A percentile compares a stretch with the other conserved stretches of the same genome.
phyloP scores from a whole-genome alignment of 306 rosid genomes.

The Trifolium subterraneum region DNA sequence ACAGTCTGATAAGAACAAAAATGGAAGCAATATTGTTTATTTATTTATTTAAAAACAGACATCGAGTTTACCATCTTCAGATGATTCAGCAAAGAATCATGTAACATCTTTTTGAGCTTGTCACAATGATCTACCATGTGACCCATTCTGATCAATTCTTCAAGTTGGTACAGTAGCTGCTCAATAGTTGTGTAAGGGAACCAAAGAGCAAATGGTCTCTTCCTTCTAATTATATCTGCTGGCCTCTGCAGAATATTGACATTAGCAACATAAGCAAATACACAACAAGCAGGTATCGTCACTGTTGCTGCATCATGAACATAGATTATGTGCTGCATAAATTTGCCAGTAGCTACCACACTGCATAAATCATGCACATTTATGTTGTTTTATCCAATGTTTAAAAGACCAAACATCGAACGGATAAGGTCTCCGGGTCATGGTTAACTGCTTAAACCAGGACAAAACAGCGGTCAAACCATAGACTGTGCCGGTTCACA shows the following conservation, averaged over 20 bases:
- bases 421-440: not conserved
- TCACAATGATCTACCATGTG: slow-evolving; percentile 85
- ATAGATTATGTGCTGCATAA: not conserved
- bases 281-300: not conserved
- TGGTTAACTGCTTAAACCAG: slow-evolving; percentile 5
- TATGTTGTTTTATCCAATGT: not conserved
- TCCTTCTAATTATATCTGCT: slow-evolving; percentile 69
- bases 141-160: slow-evolving; percentile 68
- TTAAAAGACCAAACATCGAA: not conserved
- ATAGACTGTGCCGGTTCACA: not conserved
- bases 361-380: not conserved
- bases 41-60: not conserved
- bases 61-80: slow-evolving; percentile 62
- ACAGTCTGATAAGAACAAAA: slow-evolving; percentile 11
- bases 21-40: not conserved
- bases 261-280: slow-evolving; percentile 30
- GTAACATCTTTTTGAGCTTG: slow-evolving; percentile 70
- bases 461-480: not conserved
- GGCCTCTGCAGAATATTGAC: slow-evolving; percentile 66
- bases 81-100: slow-evolving; percentile 70
- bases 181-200: slow-evolving; percentile 86
- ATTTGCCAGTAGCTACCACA: not conserved
- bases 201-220: slow-evolving; percentile 83
- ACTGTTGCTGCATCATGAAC: slow-evolving; percentile 19
- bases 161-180: slow-evolving; percentile 72